These are phyloP conservation scores for Heterobasidion occidentale DNA, from an alignment of 1,284 basidiomycete genomes.

Conservation along the genomic window DNA sequence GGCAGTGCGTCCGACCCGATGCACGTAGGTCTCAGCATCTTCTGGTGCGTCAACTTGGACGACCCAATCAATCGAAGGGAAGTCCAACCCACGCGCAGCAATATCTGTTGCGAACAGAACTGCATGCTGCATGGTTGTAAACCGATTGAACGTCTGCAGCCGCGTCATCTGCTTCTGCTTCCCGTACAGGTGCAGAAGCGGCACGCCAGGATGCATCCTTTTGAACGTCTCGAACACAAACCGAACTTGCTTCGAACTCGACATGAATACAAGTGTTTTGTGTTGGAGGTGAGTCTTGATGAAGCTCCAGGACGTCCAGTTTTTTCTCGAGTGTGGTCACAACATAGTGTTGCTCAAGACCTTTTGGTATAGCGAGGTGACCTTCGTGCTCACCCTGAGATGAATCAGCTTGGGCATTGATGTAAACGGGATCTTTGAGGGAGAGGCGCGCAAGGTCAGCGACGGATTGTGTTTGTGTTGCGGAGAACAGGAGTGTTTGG, in stretches of 20 bases:
- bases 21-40: constrained; percentile 97
- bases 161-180: constrained; percentile 95
- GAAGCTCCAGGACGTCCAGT: constrained; percentile 90
- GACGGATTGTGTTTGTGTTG: constrained; percentile 92
- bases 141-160: constrained; percentile 76
- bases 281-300: constrained; percentile 90
- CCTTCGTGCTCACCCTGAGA: constrained; percentile 24
- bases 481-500: constrained; percentile 94
- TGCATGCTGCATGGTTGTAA: constrained; percentile 72
- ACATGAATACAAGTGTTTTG: constrained; percentile 93
- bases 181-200: constrained; percentile 89
- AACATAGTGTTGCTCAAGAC: constrained; percentile 88
- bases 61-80: constrained; percentile 97
- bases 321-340: constrained; percentile 83
- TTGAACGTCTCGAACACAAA: constrained; percentile 97
- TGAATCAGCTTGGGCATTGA: constrained; percentile 47
- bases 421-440: constrained; percentile 75
- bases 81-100: constrained; percentile 94
- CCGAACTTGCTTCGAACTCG: constrained; percentile 93
- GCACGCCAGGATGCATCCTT: constrained; percentile 88
- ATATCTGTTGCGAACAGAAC: constrained; percentile 95
- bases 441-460: constrained; percentile 86
- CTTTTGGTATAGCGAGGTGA: constrained; percentile 47
- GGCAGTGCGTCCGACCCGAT: constrained; percentile 94
- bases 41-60: constrained; percentile 97